Evolutionary conservation across 2,329 filamentous ascomycete species (phyloP).

Genomic region (Sclerotinia subarctica): DNA sequence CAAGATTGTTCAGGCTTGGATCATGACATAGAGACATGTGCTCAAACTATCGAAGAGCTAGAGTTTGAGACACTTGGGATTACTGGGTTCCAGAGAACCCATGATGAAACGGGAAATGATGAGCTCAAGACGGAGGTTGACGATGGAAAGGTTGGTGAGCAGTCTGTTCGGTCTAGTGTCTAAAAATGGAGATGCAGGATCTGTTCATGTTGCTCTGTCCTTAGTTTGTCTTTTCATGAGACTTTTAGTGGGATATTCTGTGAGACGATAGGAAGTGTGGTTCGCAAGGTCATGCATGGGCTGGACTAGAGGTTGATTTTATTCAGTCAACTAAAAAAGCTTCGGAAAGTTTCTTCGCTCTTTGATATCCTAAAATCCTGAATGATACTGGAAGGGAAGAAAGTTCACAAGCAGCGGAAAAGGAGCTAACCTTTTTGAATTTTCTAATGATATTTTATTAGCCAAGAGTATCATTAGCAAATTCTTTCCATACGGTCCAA

Average conservation of each 20-base stretch:
- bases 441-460: neutral
- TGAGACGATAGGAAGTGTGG: neutral
- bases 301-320: neutral
- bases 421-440: neutral
- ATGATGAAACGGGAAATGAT: neutral
- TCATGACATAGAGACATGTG: neutral
- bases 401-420: neutral
- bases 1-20: neutral
- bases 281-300: neutral
- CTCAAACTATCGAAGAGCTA: constrained; percentile 1
- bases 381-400: neutral
- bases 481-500: neutral
- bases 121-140: neutral
- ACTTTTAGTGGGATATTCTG: neutral
- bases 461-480: neutral
- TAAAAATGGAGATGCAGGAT: neutral
- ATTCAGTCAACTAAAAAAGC: neutral
- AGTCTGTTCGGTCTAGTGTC: neutral
- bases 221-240: neutral
- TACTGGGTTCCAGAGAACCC: neutral
- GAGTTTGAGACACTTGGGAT: neutral
- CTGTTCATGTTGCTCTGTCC: neutral
- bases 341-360: neutral
- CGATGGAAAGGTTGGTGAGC: too few relatives aligned
- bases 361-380: neutral